A percentile compares a stretch with the other conserved stretches of the same genome.
phyloP scores from a whole-genome alignment of 768 basidiomycete species.

The Sporobolomyces pararoseus region DNA sequence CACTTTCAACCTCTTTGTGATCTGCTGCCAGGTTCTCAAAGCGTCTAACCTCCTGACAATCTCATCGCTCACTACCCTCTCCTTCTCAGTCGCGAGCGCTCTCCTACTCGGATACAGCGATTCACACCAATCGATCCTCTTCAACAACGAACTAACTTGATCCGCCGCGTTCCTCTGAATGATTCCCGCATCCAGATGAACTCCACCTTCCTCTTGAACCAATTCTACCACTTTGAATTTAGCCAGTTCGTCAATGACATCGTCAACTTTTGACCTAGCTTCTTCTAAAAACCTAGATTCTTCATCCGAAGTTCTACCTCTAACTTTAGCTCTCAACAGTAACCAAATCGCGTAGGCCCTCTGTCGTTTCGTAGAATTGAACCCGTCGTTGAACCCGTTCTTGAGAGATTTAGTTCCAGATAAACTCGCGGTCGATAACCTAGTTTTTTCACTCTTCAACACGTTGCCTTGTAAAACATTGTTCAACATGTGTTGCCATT shows the following conservation, averaged over 20 bases:
- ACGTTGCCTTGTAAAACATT: conserved; percentile 93
- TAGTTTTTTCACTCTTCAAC: conserved; percentile 86
- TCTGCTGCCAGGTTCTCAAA: conserved; percentile 85
- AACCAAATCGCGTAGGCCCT: conserved; percentile 73
- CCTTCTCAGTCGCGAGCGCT: conserved; percentile 56
- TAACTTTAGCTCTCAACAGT: conserved; percentile 79
- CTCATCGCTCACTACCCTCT: conserved; percentile 56
- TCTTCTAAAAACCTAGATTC: conserved; percentile 79
- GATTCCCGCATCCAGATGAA: conserved; percentile 10
- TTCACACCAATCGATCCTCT: conserved; percentile 43
- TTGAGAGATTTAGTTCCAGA: conserved; percentile 67
- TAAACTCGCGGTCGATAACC: conserved; percentile 67
- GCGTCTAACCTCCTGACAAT: conserved; percentile 78
- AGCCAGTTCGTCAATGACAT: conserved; percentile 76
- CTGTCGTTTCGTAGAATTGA: conserved; percentile 43
- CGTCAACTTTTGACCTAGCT: conserved; percentile 73
- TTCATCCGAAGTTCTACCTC: conserved; percentile 73
- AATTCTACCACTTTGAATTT: conserved; percentile 61
- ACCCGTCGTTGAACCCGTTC: conserved; percentile 34
- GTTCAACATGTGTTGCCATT: conserved; percentile 93
- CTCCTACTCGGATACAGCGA: conserved; percentile 42
- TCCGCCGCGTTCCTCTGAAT: conserved; percentile 38
- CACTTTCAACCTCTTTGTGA: conserved; percentile 75
- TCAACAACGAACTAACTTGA: conserved; percentile 42
- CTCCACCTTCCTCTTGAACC: conserved; percentile 17